phyloP scores from a whole-genome alignment of 164 flowering plant genomes.

The Vitis vinifera region ASM3070453v1 NC_081817.1:705501-706000 shows the following conservation, averaged over 20 bases:
- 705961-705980: conserved; percentile 85
- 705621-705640: not conserved
- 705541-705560: not conserved
- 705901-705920: conserved; percentile 62
- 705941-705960: conserved; percentile 80
- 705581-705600: not conserved
- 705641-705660: not conserved
- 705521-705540: too few species aligned
- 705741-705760: too few species aligned
- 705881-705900: not conserved
- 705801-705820: too few species aligned
- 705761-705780: too few species aligned
- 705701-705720: too few species aligned
- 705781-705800: too few species aligned
- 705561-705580: not conserved
- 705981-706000: conserved; percentile 93
- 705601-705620: not conserved
- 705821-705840: not conserved
- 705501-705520: too few species aligned
- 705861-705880: not conserved
- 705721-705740: too few species aligned
- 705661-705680: too few species aligned
- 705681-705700: too few species aligned
- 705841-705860: not conserved
- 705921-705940: conserved; percentile 94